Percentiles rank a stretch among this genome's conserved stretches.
These are phyloP conservation scores for Rhazya stricta DNA, from an alignment of 257 asterid genomes.

Conservation along the genomic window DNA sequence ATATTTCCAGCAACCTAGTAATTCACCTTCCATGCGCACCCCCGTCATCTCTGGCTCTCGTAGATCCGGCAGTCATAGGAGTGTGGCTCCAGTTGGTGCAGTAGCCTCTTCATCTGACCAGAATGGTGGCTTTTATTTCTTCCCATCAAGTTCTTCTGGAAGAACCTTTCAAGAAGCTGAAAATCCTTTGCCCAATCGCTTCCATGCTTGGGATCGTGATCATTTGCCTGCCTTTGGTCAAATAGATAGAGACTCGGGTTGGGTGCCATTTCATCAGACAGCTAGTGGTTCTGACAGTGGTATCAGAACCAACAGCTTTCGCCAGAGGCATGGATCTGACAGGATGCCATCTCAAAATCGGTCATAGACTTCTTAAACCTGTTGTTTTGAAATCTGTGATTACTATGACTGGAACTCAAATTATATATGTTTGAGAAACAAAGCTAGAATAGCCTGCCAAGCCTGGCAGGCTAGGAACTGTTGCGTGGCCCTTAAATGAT, in stretches of 20 bases:
- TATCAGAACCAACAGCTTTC: conserved; percentile 39
- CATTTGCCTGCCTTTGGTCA: conserved; percentile 45
- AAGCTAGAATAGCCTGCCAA: conserved; percentile 29
- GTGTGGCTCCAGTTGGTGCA: conserved; percentile 45
- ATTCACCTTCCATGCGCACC: conserved; percentile 38
- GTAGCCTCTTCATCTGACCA: conserved; percentile 57
- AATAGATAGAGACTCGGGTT: conserved; percentile 50
- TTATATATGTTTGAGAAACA: conserved; percentile 46
- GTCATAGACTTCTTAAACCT: conserved; percentile 32
- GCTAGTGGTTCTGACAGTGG: conserved; percentile 37
- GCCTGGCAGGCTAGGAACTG: conserved; percentile 29
- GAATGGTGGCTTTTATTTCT: conserved; percentile 50
- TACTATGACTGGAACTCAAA: conserved; percentile 32
- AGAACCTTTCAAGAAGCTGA: conserved; percentile 59
- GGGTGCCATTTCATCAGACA: conserved; percentile 62
- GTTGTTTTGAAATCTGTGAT: conserved; percentile 34
- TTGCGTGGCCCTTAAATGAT: conserved; percentile 34
- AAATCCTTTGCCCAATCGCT: conserved; percentile 35
- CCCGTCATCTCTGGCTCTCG: conserved; percentile 40
- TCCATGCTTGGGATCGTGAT: conserved; percentile 57
- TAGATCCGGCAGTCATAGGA: conserved; percentile 52
- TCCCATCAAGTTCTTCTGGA: conserved; percentile 52
- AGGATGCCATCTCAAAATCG: conserved; percentile 73
- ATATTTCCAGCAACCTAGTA: conserved; percentile 63
- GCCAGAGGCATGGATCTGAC: conserved; percentile 71